Conservation (phyloP, 2,329 filamentous ascomycete genomes). For the Penicillium italicum region DNA sequence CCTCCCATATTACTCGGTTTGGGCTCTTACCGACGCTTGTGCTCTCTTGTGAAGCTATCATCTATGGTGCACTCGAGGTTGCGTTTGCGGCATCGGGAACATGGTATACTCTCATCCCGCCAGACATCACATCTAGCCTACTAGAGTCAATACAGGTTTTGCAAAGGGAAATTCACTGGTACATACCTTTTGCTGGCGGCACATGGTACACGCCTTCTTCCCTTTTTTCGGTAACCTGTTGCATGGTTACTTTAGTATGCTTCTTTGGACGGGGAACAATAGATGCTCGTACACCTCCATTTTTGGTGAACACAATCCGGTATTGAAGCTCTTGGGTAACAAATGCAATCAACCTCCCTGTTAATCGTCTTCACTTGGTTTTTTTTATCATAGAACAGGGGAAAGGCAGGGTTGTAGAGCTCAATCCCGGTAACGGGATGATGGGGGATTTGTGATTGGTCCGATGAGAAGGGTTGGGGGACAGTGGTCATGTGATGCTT, state of each 20-base stretch:
- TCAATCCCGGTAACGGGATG: slow-evolving; percentile 10
- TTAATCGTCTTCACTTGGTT: neutral
- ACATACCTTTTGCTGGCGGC: slow-evolving; percentile 43
- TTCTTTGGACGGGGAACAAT: neutral
- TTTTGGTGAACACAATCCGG: neutral
- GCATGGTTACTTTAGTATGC: slow-evolving; percentile 12
- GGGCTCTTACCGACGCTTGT: slow-evolving; percentile 39
- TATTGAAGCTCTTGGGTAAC: neutral
- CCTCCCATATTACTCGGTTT: no score
- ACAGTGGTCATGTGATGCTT: neutral
- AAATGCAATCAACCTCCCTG: neutral
- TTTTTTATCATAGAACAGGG: neutral
- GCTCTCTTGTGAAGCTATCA: slow-evolving; percentile 43
- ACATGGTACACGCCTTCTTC: slow-evolving; percentile 45
- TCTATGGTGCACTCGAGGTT: slow-evolving; percentile 39
- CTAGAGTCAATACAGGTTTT: neutral
- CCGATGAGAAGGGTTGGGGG: neutral
- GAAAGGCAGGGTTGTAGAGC: neutral
- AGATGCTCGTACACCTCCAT: slow-evolving; percentile 14
- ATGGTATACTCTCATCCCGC: slow-evolving; percentile 34
- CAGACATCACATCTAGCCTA: slow-evolving; percentile 42
- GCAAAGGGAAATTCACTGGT: neutral
- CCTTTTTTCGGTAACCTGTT: slow-evolving; percentile 26
- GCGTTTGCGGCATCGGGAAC: slow-evolving; percentile 39
- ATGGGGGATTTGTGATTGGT: slow-evolving; percentile 1